These are phyloP conservation scores for Podila horticola DNA, from an alignment of 192 early-diverging fungal species.

Conservation along the genomic window DNA sequence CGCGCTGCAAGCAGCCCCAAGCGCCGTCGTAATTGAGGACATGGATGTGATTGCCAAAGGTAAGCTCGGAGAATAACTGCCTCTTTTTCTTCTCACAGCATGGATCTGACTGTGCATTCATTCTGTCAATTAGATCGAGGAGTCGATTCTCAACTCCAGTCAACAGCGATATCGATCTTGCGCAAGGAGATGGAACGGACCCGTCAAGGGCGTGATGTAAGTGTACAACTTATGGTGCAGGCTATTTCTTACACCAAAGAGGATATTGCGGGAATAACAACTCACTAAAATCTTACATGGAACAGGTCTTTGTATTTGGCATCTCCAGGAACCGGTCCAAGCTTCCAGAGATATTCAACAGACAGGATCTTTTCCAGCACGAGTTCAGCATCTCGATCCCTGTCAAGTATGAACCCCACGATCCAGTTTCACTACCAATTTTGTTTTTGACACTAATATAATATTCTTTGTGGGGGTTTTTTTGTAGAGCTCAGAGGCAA, in stretches of 20 bases:
- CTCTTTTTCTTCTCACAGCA: not conserved
- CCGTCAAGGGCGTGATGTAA: slow-evolving; percentile 12
- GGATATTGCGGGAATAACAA: not conserved
- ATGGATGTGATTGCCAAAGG: slow-evolving; percentile 62
- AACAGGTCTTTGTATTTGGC: slow-evolving; percentile 55
- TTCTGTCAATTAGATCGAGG: slow-evolving; percentile 20
- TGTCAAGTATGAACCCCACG: slow-evolving; percentile 34
- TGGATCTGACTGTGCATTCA: not conserved
- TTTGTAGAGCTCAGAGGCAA: slow-evolving; percentile 16
- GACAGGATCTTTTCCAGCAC: slow-evolving; percentile 50
- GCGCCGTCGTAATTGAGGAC: slow-evolving; percentile 61
- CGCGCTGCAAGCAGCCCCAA: slow-evolving; percentile 56
- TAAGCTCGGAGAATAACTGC: not conserved
- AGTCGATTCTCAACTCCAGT: slow-evolving; percentile 22
- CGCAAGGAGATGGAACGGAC: slow-evolving; percentile 26
- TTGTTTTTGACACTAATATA: not conserved
- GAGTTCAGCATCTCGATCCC: slow-evolving; percentile 54
- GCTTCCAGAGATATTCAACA: slow-evolving; percentile 50
- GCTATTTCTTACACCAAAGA: not conserved
- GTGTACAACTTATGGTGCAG: slow-evolving; percentile 11
- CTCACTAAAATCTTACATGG: not conserved
- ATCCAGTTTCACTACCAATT: not conserved
- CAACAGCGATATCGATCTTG: slow-evolving; percentile 24
- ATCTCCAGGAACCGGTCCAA: slow-evolving; percentile 43
- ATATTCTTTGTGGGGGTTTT: not conserved